Base-by-base conservation (phyloP, 306 rosid genomes). In the Trifolium pratense region DNA sequence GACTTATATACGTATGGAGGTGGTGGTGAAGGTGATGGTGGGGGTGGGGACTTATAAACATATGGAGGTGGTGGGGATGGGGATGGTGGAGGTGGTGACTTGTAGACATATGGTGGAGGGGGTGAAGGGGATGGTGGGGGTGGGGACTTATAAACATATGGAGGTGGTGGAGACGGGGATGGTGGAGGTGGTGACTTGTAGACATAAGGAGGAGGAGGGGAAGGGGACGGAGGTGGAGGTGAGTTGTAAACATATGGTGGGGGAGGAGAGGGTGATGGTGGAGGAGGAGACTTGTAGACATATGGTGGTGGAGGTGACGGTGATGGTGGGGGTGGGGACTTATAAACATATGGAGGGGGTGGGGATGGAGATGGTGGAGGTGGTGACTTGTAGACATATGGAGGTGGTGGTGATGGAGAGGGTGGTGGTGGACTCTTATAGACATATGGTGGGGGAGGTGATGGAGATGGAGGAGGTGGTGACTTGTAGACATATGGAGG, bases 261-360 rank as follows among this genome's bases (percentile, higher is more conserved):
- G 0, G 65, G 65, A 6, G 64, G 39, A 0, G 64, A 26, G 0
- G 64, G 64, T 0, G 64, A 58, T 6, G 64, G 64, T 0, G 64
- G 75, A 0, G 75, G 73, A 0, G 78, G 82, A 0, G 76, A 61
- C 5, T 42, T 43, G 0, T 78, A 71, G 0, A 53, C 0, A 12
- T 69, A 69, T 5, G 80, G 80, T 0, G 81, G 71, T 0, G 73
- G 74, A 0, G 68, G 68, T 1, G 68, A 63, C 0, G 51, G 69
- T 1, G 69, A 36, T 0, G 79, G 73, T 1, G 68, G 53, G 0
- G 48, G 61, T 0, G 64, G 64, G 0, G 12, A 6, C 18, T 58
- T 58, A 1, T 58, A 58, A 0, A 58, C 18, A 58, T 58, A 58
- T 13, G 64, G 64, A 0, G 64, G 64, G 0, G 39, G 64, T 0